phyloP scores from a whole-genome alignment of 2,329 filamentous ascomycete species.

The Metarhizium robertsii region DNA sequence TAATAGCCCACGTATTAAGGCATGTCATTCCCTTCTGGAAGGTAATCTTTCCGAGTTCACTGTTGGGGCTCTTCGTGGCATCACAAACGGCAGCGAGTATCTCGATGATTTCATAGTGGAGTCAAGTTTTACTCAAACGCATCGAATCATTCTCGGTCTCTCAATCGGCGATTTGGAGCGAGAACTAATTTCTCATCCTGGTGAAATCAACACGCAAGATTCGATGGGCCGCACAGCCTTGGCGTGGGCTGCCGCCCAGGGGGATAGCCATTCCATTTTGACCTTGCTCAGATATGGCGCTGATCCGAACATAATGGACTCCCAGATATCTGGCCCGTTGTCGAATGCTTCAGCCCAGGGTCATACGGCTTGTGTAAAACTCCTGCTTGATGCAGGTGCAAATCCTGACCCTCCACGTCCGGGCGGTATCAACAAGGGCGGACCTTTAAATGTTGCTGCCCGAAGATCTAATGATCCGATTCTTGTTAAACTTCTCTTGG shows the following conservation, averaged over 20 bases:
- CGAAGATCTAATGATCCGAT: slow-evolving; percentile 18
- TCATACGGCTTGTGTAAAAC: slow-evolving; percentile 9
- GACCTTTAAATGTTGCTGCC: slow-evolving; percentile 20
- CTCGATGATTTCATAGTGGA: slow-evolving; percentile 12
- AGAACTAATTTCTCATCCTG: slow-evolving; percentile 7
- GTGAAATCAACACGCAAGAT: slow-evolving; percentile 10
- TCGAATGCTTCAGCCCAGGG: slow-evolving; percentile 14
- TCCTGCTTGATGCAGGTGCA: slow-evolving; percentile 12
- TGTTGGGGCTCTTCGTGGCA: slow-evolving; percentile 10
- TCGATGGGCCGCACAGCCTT: slow-evolving; percentile 12
- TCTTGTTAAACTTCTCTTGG: slow-evolving; percentile 19
- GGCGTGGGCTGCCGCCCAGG: slow-evolving; percentile 13
- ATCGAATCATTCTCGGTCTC: slow-evolving; percentile 11
- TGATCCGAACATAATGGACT: slow-evolving; percentile 14
- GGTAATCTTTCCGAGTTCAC: slow-evolving; percentile 9
- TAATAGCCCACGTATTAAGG: slow-evolving; percentile 12
- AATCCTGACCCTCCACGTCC: slow-evolving; percentile 17
- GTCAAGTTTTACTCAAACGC: slow-evolving; percentile 9
- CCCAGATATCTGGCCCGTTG: slow-evolving; percentile 11
- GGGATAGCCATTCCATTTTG: slow-evolving; percentile 7
- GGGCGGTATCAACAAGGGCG: slow-evolving; percentile 16
- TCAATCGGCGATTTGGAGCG: slow-evolving; percentile 7
- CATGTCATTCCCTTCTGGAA: slow-evolving; percentile 13
- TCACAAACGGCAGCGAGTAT: slow-evolving; percentile 13
- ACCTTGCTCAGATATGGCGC: slow-evolving; percentile 8